Base-by-base conservation (phyloP, 805 yeast genomes). In the Starmerella vitae region DNA sequence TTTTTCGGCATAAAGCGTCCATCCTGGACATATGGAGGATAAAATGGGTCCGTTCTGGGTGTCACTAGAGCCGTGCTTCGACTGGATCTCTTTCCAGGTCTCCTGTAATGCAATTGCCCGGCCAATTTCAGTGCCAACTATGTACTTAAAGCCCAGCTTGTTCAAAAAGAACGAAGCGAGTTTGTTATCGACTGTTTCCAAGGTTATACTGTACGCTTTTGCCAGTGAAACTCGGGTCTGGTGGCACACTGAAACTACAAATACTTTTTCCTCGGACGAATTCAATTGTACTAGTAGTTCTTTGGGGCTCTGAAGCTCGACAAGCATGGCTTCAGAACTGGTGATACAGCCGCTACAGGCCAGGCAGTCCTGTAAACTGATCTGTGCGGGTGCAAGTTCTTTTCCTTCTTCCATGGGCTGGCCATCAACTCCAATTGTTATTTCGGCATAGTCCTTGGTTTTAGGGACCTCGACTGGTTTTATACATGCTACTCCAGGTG, bases 341-440 rank as follows among this genome's bases (percentile, higher is more conserved):
- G 98, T 91, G 39, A 91, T 84, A 58, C 98, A 91, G 0, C 98
- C 98, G 7, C 93, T 76, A 55, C 98, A 91, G 0, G 98, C 98
- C 38, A 91, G 64, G 60, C 98, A 91, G 63, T 91, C 98, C 15
- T 85, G 77, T 36, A 91, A 62, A 1, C 91, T 79, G 34, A 91
- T 88, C 47, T 81, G 88, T 0, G 96, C 97, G 37, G 84, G 48
- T 13, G 49, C 43, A 3, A 62, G 59, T 34, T 71, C 72, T 33
- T 70, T 67, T 5, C 78, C 72, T 2, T 84, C 85, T 49, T 82
- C 86, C 8, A 74, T 52, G 6, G 82, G 78, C 29, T 68, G 67
- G 3, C 81, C 83, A 31, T 67, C 64, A 18, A 58, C 53, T 41
- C 71, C 78, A 18, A 74, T 69, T 53, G 74, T 76, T 30, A 80